Conservation (phyloP, 2,329 filamentous ascomycete genomes). For the Aureobasidium zeae region DNA sequence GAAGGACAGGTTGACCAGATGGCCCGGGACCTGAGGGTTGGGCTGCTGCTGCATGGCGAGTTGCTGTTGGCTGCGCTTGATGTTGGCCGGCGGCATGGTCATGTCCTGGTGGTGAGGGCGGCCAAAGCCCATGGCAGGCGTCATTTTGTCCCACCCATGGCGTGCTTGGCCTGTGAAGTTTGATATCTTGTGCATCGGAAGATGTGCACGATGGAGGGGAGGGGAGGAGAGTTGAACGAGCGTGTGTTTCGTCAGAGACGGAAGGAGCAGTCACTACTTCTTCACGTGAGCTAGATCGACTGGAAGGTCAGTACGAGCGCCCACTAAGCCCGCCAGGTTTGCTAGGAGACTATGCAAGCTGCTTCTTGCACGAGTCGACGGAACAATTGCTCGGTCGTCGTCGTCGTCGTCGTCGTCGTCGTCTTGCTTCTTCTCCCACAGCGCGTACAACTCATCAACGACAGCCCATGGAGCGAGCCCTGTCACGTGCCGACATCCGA, state of each 20-base stretch:
- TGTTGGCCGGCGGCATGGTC: constrained; percentile 32
- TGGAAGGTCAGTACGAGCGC: constrained; percentile 3
- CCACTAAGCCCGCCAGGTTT: constrained; percentile 13
- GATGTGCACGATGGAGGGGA: too few species aligned
- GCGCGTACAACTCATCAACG: constrained; percentile 6
- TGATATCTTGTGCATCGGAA: constrained; percentile 56
- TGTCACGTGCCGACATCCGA: too few species aligned
- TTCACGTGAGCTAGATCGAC: not conserved
- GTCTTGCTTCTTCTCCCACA: constrained; percentile 1
- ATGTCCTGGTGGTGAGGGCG: constrained; percentile 19
- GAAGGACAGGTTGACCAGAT: constrained; percentile 86
- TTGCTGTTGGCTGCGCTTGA: constrained; percentile 52
- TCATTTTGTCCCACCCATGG: constrained; percentile 61
- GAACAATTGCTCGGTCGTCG: not conserved
- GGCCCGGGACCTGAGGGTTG: constrained; percentile 60
- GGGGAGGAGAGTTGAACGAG: constrained; percentile 1
- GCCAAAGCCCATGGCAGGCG: constrained; percentile 51
- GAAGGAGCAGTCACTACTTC: not conserved
- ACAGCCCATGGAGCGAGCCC: too few species aligned
- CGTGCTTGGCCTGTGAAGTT: constrained; percentile 58
- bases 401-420: constrained; percentile 3
- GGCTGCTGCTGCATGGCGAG: constrained; percentile 37
- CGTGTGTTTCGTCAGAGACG: constrained; percentile 10
- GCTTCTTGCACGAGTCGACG: not conserved
- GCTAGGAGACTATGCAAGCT: not conserved